phyloP scores from a whole-genome alignment of 305 asterid species.

The Plantago rigida region DNA sequence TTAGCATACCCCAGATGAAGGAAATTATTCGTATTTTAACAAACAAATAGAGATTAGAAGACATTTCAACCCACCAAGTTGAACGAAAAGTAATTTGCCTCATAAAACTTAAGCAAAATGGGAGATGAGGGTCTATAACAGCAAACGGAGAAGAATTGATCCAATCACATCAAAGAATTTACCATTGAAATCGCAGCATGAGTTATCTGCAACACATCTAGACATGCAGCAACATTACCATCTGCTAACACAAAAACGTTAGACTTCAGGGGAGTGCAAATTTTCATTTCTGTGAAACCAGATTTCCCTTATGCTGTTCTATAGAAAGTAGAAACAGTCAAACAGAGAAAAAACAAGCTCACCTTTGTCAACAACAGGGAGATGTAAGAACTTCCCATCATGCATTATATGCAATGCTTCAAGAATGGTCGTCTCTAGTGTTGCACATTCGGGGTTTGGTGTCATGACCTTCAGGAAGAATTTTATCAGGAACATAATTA shows the following conservation, averaged over 20 bases:
- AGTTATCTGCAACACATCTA: slow-evolving; percentile 88
- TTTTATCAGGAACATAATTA: slow-evolving; percentile 15
- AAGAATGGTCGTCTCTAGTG: slow-evolving; percentile 69
- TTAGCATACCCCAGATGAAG: no score
- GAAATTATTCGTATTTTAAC: slow-evolving; percentile 1
- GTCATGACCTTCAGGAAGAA: slow-evolving; percentile 70
- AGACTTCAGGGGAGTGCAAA: slow-evolving; percentile 5
- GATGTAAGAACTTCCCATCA: slow-evolving; percentile 75
- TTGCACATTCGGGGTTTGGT: slow-evolving; percentile 68
- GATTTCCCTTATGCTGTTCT: no score
- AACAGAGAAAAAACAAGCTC: slow-evolving; percentile 16
- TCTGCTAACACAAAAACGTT: slow-evolving; percentile 44
- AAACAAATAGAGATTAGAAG: no score
- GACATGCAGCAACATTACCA: slow-evolving; percentile 57
- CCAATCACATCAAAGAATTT: slow-evolving; percentile 22
- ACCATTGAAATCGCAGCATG: slow-evolving; percentile 92
- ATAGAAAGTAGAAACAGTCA: no score
- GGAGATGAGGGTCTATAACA: slow-evolving; percentile 1
- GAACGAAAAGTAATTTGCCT: no score
- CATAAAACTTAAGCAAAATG: not conserved
- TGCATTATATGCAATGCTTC: slow-evolving; percentile 90
- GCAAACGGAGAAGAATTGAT: slow-evolving; percentile 11
- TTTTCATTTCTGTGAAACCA: not conserved
- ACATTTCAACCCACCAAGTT: no score
- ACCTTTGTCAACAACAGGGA: slow-evolving; percentile 89